phyloP scores from a whole-genome alignment of 495 filamentous ascomycete species.

The Trichoderma reesei region DNA sequence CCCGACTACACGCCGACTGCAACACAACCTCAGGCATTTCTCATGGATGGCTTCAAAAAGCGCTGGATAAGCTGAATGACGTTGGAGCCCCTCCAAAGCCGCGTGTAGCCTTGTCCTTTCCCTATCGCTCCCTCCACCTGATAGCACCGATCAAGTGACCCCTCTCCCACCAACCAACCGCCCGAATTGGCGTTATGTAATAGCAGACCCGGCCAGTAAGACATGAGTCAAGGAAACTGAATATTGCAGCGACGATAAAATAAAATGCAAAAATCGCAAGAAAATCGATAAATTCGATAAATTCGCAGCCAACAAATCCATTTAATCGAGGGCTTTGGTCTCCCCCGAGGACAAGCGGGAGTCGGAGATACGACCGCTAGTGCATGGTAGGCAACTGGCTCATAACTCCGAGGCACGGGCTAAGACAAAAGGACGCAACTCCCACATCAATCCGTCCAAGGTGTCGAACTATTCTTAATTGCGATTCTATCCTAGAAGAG shows the following conservation, averaged over 20 bases:
- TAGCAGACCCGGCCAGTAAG: not conserved
- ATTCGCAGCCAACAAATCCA: not conserved
- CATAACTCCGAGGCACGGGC: slow-evolving; percentile 2
- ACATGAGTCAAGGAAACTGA: slow-evolving; percentile 8
- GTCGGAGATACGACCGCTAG: slow-evolving; percentile 6
- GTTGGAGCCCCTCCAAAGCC: slow-evolving; percentile 4
- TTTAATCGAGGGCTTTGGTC: not conserved
- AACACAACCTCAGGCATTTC: not conserved
- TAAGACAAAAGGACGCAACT: slow-evolving; percentile 8
- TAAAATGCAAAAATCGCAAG: no score
- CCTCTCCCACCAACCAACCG: not conserved
- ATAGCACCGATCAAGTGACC: not conserved
- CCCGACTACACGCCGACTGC: not conserved
- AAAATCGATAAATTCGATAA: not conserved
- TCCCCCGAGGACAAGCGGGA: slow-evolving; percentile 1
- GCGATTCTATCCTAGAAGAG: slow-evolving; percentile 6
- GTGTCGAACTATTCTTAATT: not conserved
- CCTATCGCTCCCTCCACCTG: slow-evolving; percentile 1
- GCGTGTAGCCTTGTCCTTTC: not conserved
- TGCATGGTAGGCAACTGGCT: slow-evolving; percentile 2
- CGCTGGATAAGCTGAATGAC: not conserved
- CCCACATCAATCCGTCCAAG: slow-evolving; percentile 7
- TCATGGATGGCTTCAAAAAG: not conserved
- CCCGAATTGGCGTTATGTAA: slow-evolving; percentile 2
- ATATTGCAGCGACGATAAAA: not conserved